Percentiles rank a stretch among this genome's conserved stretches.
Conservation (phyloP, 129 eudicot species). For the Kitagawia praeruptora region DNA sequence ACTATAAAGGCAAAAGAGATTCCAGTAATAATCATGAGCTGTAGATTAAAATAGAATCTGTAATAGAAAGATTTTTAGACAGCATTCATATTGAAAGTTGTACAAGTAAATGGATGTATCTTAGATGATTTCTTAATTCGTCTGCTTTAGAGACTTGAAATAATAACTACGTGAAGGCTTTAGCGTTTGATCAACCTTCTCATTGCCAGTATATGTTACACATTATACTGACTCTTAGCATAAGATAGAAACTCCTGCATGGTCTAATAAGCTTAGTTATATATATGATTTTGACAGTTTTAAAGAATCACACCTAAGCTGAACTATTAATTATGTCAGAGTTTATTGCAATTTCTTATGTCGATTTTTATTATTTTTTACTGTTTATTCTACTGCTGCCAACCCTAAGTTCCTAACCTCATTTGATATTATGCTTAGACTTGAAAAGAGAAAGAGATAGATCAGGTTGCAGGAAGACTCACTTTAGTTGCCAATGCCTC, state of each 20-base stretch:
- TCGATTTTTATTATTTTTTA: not conserved
- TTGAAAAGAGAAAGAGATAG: not conserved
- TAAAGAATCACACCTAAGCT: too few species aligned
- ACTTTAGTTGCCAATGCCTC: constrained; percentile 20
- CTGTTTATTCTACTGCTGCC: not conserved
- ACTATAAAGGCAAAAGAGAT: constrained; percentile 72
- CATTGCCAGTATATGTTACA: constrained; percentile 56
- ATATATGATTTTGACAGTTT: too few species aligned
- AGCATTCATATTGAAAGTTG: not conserved
- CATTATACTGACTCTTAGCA: not conserved
- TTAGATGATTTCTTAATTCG: not conserved
- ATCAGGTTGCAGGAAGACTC: constrained; percentile 21
- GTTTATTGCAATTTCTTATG: not conserved
- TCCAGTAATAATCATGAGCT: constrained; percentile 83
- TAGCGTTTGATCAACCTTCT: constrained; percentile 19
- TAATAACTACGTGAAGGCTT: not conserved
- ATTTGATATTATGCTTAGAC: not conserved
- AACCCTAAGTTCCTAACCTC: not conserved
- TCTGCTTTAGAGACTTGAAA: not conserved
- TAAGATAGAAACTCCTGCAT: not conserved
- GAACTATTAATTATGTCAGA: too few species aligned
- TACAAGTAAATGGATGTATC: not conserved
- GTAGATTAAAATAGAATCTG: constrained; percentile 17
- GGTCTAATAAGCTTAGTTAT: too few species aligned
- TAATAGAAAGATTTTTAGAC: constrained; percentile 8